Evolutionary conservation across 495 filamentous ascomycete genomes (phyloP), one percentile per base, ranked within the genome.

Genomic region (Annulohypoxylon moriforme): DNA sequence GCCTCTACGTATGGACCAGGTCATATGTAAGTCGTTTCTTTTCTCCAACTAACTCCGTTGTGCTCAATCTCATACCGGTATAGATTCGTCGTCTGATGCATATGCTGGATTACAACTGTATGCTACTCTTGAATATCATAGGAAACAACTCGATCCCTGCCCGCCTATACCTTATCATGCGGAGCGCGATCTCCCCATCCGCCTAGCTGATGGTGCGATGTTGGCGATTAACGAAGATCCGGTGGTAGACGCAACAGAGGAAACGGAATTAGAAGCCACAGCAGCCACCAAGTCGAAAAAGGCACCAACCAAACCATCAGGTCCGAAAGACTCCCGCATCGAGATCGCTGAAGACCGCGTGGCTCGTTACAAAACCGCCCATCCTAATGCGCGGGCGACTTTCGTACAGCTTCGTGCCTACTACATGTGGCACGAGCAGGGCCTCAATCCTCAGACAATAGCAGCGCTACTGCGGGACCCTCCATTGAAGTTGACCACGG

Each of bases 1-100:
- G 46, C 60, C 82, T 3, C 80, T 97, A 34, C 81, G 79, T 44
- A 81, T 87, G 73, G 72, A 84, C n/a, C 94, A 97, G 73, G 87
- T 94, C 36, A 78, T 86, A 59, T 97, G 91, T 93, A 80, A 81
- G 88, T 81, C 2, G 6, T 36, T 36, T 24, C 27, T 0, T 27
- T 18, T 1, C 42, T 22, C 29, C 18, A 40, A 27, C 8, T 6
- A n/a, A n/a, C n/a, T n/a, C n/a, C 49, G 18, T 5, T 13, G 16
- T n/a, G 14, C 64, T 24, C 6, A 46, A 59, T 22, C 14, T 63
- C 11, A 27, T 22, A 42, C 2, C 27, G n/a, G 27, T 34, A 14
- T 67, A 93, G 91, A 97, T 81, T 92, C 93, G 7, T 93, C 93
- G 14, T 87, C 89, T 0, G 94, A 97, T 76, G 89, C 93, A 1